Base-by-base conservation (phyloP, 768 basidiomycete species). In the Cubamyces sp. region DNA sequence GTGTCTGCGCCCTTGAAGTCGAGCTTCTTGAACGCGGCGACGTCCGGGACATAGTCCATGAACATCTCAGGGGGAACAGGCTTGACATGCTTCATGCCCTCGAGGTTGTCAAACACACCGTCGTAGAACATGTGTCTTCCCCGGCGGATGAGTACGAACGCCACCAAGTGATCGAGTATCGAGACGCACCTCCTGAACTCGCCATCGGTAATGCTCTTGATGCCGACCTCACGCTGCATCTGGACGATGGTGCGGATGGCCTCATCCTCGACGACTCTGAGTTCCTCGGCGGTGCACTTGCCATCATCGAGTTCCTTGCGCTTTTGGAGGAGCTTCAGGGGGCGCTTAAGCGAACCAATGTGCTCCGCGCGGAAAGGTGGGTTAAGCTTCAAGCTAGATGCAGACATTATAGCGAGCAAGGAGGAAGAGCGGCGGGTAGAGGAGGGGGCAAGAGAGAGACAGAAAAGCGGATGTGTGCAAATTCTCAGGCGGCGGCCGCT, bases 41-140 rank as follows among this genome's bases (percentile, higher is more conserved):
- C 61, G 54, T 76, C 76, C 16, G 76, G 76, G 21, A 76, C 74
- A 47, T 76, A 76, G 56, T 69, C 66, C 73, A 73, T 54, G 54
- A 57, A 34, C 46, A 62, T 64, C 26, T 43, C 30, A 23, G n/a
- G 45, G 12, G 47, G 49, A 3, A 55, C 57, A 6, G 82, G 80
- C 49, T 58, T 54, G 54, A 85, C 74, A 61, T 73, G 75, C 52
- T 76, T 77, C 83, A 88, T 87, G 50, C 87, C 87, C 52, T 85
- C 82, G 42, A 90, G 72, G 55, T 81, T 85, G 67, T 88, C 81
- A 70, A 87, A 87, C 30, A 88, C 84, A 19, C 87, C 87, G 48
- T 88, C 84, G 57, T 78, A 87, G 71, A 86, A 88, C 73, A 80
- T 75, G 47, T 77, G 76, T 66, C 86, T 87, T 69, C 21, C 18